A percentile compares a stretch with the other conserved stretches of the same genome.
phyloP scores from a whole-genome alignment of 1,284 basidiomycete genomes.

The Cryptococcus sp. region DNA sequence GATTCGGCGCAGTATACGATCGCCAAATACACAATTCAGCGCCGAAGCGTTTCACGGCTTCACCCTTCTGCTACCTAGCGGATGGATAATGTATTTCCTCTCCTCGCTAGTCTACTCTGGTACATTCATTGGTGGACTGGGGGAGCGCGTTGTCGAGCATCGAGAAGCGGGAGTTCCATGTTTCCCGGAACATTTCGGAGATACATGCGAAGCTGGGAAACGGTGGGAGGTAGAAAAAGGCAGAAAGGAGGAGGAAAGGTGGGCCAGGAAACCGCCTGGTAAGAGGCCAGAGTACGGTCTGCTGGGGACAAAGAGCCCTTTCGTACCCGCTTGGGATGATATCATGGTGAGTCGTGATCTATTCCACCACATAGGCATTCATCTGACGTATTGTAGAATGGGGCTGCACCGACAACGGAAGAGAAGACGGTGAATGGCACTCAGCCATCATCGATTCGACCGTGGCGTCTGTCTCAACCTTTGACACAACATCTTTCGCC shows the following conservation, averaged over 20 bases:
- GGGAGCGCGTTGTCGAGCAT: conserved; percentile 70
- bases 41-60: conserved; percentile 68
- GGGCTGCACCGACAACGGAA: conserved; percentile 16
- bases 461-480: conserved; percentile 68
- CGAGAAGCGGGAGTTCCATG: conserved; percentile 72
- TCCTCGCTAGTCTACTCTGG: conserved; percentile 76
- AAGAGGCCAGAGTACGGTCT: conserved; percentile 74
- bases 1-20: conserved; percentile 70
- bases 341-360: conserved; percentile 54
- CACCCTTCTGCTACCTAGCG: conserved; percentile 77
- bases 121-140: conserved; percentile 75
- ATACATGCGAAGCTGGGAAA: conserved; percentile 59
- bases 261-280: conserved; percentile 78
- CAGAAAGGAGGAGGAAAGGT: conserved; percentile 59
- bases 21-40: conserved; percentile 31
- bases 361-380: not conserved
- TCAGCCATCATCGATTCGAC: conserved; percentile 22
- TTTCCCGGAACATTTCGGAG: conserved; percentile 81
- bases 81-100: conserved; percentile 86
- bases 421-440: conserved; percentile 46
- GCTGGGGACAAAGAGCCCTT: conserved; percentile 68
- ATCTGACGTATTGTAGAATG: not conserved
- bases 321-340: conserved; percentile 70
- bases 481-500: conserved; percentile 26
- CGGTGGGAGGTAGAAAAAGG: conserved; percentile 57